Evolutionary conservation across 257 asterid species (phyloP), one percentile per base, ranked within the genome.

Genomic region (Misopates orontium): DNA sequence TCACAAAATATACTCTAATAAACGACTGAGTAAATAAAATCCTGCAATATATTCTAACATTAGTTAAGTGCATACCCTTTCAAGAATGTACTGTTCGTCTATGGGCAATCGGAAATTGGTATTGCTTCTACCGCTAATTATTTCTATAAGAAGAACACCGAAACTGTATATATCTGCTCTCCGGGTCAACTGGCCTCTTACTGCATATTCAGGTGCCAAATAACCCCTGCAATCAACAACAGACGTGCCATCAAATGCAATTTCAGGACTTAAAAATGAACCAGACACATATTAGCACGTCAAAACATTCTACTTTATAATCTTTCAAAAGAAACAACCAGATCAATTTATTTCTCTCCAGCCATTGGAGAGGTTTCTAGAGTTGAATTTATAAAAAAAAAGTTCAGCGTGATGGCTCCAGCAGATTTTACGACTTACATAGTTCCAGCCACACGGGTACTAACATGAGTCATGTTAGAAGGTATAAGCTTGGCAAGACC

Each of bases 361-460:
- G n/a, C 44, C 62, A 16, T 1, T 36, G 42, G 48, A 31, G 19
- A 50, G 17, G 47, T 50, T 32, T 64, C 56, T 21, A 15, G 15
- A 20, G 7, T 7, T 20, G 28, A 67, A 19, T 28, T 22, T 36
- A 41, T n/a, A 49, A 16, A 52, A n/a, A n/a, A 4, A 53, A 60
- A 28, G 62, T 31, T 67, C 24, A 15, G 19, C 52, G 44, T 62
- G 66, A 60, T 60, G 61, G 48, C 7, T 58, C 48, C 24, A 67
- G 52, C 45, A 60, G 44, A 36, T 61, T 52, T 18, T 31, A 64
- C 20, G 56, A 77, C 98, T 80, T 77, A 93, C 99, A 93, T 77
- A 10, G 99, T 93, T 76, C 99, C 99, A 0, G 97, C 97, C 6
- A 93, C 99, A 5, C 96, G 96, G 18, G 99, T 93, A 60, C 99